A percentile compares a stretch with the other conserved stretches of the same genome.
Evolutionary conservation across 352 stramenopile species (phyloP).

Genomic region (Phytophthora melonis): DNA sequence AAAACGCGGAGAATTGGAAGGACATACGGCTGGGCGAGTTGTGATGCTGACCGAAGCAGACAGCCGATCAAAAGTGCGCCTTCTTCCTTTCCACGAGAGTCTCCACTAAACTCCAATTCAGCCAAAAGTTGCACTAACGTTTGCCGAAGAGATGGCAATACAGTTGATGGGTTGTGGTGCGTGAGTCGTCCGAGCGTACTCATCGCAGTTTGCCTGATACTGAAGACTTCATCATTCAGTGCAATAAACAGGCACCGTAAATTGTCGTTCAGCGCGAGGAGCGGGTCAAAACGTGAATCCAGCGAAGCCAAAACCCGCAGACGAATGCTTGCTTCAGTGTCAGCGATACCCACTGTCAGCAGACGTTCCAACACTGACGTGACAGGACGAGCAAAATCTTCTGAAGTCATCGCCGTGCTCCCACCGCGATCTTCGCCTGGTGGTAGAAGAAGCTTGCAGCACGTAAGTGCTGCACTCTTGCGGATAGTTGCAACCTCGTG

Average conservation of each 20-base stretch:
- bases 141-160: constrained; percentile 85
- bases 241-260: constrained; percentile 89
- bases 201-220: constrained; percentile 91
- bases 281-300: constrained; percentile 82
- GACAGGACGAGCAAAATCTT: constrained; percentile 79
- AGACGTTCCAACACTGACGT: constrained; percentile 82
- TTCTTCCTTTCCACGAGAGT: constrained; percentile 86
- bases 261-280: constrained; percentile 87
- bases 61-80: constrained; percentile 83
- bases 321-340: constrained; percentile 88
- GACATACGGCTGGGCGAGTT: constrained; percentile 87
- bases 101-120: constrained; percentile 87
- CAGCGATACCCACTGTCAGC: constrained; percentile 86
- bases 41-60: constrained; percentile 77
- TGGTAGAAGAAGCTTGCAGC: constrained; percentile 85
- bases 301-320: constrained; percentile 82
- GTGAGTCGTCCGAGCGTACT: constrained; percentile 88
- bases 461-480: constrained; percentile 89
- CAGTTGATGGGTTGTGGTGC: constrained; percentile 84
- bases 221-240: constrained; percentile 88
- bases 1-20: constrained; percentile 86
- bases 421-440: constrained; percentile 66
- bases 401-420: constrained; percentile 55
- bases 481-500: constrained; percentile 87
- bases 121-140: constrained; percentile 88